Percentiles rank a stretch among this genome's conserved stretches.
Conservation (phyloP, 2,329 filamentous ascomycete genomes). For the Colletotrichum tropicale region DNA sequence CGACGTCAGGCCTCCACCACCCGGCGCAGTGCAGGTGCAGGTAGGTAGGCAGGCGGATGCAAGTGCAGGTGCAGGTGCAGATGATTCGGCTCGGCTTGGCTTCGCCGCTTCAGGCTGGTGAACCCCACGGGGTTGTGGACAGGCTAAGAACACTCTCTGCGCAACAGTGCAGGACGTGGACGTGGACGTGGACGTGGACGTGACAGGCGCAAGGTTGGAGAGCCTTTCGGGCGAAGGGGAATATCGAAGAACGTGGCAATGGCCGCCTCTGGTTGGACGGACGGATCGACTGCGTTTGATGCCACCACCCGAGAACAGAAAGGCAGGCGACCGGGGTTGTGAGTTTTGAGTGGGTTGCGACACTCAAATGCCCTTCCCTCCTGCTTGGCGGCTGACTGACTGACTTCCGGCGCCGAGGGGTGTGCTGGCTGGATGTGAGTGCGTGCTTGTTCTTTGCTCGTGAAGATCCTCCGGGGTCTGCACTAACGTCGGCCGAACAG, state of each 20-base stretch:
- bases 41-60: background rate
- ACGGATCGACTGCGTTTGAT: slow-evolving; percentile 21
- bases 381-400: slow-evolving; percentile 11
- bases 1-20: slow-evolving; percentile 7
- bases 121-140: slow-evolving; percentile 16
- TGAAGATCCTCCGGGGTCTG: background rate
- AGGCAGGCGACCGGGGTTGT: background rate
- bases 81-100: background rate
- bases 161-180: background rate
- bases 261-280: slow-evolving; percentile 23
- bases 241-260: slow-evolving; percentile 16
- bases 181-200: background rate
- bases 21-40: background rate
- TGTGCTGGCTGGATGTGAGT: background rate
- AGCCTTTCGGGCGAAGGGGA: slow-evolving; percentile 27
- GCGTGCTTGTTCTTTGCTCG: background rate
- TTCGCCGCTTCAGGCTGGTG: background rate
- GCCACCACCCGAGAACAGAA: slow-evolving; percentile 2
- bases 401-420: background rate
- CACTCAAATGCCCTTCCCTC: background rate
- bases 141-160: background rate
- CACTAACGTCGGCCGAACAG: background rate
- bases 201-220: background rate
- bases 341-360: background rate
- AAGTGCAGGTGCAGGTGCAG: background rate